Evolutionary conservation across 495 filamentous ascomycete species (phyloP).

Genomic region (Tuber melanosporum): DNA sequence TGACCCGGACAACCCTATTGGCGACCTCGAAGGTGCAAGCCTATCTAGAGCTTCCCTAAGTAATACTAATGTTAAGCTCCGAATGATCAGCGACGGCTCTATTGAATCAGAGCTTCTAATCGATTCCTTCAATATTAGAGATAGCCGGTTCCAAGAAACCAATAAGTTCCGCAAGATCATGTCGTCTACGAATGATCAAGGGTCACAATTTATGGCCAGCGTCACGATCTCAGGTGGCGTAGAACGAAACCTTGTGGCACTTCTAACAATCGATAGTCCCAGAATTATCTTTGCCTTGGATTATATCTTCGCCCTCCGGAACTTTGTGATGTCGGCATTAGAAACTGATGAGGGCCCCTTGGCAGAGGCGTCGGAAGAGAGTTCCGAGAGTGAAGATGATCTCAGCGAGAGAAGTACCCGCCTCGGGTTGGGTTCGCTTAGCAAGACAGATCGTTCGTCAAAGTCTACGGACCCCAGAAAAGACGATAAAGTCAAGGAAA

Average conservation of each 20-base stretch:
- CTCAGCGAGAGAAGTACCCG: slow-evolving; percentile 15
- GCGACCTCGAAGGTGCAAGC: slow-evolving; percentile 70
- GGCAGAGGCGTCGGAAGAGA: slow-evolving; percentile 24
- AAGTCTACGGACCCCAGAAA: slow-evolving; percentile 1
- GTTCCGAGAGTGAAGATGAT: slow-evolving; percentile 26
- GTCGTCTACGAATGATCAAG: slow-evolving; percentile 87
- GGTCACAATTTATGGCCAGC: slow-evolving; percentile 97
- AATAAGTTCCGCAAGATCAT: slow-evolving; percentile 98
- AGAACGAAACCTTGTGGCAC: slow-evolving; percentile 76
- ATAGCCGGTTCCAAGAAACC: slow-evolving; percentile 74
- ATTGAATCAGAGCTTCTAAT: slow-evolving; percentile 90
- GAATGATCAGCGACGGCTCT: slow-evolving; percentile 90
- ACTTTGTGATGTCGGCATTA: slow-evolving; percentile 55
- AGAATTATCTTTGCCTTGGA: slow-evolving; percentile 90
- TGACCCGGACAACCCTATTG: slow-evolving; percentile 65
- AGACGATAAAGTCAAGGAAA: neutral
- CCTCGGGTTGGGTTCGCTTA: slow-evolving; percentile 4
- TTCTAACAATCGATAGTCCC: slow-evolving; percentile 93
- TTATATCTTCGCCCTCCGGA: slow-evolving; percentile 83
- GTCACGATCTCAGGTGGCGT: slow-evolving; percentile 83
- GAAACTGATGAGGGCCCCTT: slow-evolving; percentile 40
- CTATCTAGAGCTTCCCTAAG: slow-evolving; percentile 90
- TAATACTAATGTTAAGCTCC: slow-evolving; percentile 79
- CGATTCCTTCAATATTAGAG: slow-evolving; percentile 87
- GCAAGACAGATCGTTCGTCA: slow-evolving; percentile 8